These are phyloP conservation scores for Corylus avellana DNA, from an alignment of 306 rosid species.

Conservation along the genomic window DNA sequence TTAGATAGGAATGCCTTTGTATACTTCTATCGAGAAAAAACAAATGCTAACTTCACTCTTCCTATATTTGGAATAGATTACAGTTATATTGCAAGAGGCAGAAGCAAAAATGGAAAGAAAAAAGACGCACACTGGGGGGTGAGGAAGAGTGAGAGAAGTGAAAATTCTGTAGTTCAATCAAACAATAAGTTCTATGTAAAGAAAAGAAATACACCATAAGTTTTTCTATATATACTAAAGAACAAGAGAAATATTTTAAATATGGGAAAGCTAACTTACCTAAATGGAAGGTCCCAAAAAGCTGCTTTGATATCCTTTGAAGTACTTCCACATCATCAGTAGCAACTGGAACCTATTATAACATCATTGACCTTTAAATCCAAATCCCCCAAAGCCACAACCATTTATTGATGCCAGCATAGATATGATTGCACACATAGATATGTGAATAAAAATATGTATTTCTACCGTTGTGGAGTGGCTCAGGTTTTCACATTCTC, in stretches of 20 bases:
- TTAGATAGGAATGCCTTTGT: not conserved
- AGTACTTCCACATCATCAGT: constrained; percentile 83
- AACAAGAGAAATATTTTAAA: not conserved
- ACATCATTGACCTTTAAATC: constrained; percentile 27
- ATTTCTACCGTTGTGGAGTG: constrained; percentile 74
- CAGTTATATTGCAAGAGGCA: not conserved
- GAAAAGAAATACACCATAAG: not conserved
- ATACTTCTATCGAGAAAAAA: not conserved
- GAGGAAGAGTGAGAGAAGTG: not conserved
- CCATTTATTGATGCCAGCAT: constrained; percentile 15
- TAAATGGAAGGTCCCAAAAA: constrained; percentile 66
- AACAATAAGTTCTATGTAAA: not conserved
- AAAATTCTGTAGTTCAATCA: not conserved
- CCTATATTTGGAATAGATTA: not conserved
- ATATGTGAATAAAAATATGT: constrained; percentile 15
- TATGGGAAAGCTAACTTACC: constrained; percentile 46
- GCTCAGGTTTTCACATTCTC: constrained; percentile 95
- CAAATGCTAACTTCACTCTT: not conserved
- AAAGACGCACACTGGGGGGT: not conserved
- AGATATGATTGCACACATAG: not conserved
- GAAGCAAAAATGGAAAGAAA: not conserved
- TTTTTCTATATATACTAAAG: not conserved
- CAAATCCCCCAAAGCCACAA: constrained; percentile 29
- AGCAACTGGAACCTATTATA: constrained; percentile 74
- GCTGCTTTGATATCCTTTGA: constrained; percentile 74